These are phyloP conservation scores for Xylaria cubensis DNA, from an alignment of 495 filamentous ascomycete species.

Conservation along the genomic window DNA sequence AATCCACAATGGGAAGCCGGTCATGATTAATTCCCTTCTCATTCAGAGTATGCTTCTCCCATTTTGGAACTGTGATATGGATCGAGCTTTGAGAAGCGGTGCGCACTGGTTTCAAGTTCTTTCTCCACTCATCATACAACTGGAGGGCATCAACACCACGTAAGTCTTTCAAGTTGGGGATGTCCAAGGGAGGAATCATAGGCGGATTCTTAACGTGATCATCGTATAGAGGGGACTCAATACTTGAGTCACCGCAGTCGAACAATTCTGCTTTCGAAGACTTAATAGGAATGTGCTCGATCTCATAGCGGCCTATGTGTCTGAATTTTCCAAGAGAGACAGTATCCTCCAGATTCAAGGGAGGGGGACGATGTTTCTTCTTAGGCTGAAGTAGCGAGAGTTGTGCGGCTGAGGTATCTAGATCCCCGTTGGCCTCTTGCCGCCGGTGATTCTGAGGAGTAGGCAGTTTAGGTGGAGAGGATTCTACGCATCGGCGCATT, in stretches of 20 bases:
- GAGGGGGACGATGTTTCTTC: constrained; percentile 2
- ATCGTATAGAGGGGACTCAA: constrained; percentile 13
- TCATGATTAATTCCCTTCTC: background rate
- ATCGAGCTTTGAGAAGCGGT: constrained; percentile 12
- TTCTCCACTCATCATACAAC: constrained; percentile 16
- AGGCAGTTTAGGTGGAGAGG: constrained; percentile 17
- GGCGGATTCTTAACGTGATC: background rate
- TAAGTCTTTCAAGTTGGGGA: background rate
- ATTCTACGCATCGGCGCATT: constrained; percentile 8
- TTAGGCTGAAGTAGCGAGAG: background rate
- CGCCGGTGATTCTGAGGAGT: background rate
- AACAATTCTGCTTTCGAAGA: constrained; percentile 16
- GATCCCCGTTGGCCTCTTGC: background rate
- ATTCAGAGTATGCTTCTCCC: background rate
- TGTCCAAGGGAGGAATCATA: background rate
- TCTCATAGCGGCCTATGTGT: constrained; percentile 7
- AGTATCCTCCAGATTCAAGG: constrained; percentile 13
- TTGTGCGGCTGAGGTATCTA: background rate
- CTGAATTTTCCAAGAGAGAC: constrained; percentile 10
- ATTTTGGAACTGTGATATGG: background rate
- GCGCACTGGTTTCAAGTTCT: background rate
- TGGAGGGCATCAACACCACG: background rate
- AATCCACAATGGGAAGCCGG: background rate
- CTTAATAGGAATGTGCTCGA: constrained; percentile 16
- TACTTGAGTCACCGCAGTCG: background rate